Evolutionary conservation across 768 basidiomycete genomes (phyloP), one percentile per base, ranked within the genome.

Genomic region (Russula earlei): DNA sequence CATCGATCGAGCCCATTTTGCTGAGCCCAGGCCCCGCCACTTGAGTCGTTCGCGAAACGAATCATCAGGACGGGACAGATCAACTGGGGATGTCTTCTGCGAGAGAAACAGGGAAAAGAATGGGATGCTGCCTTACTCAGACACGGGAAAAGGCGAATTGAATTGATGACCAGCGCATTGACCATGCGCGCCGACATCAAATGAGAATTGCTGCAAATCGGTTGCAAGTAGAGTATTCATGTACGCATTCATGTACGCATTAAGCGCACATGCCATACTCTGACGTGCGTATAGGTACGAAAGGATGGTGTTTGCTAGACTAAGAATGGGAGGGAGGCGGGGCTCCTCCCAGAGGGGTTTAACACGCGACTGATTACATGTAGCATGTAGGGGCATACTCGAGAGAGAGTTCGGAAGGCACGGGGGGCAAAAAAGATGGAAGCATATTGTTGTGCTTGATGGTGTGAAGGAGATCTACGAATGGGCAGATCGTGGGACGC

Each of bases 151-250:
- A n/a, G n/a, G n/a, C n/a, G n/a, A n/a, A n/a, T n/a, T n/a, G 37
- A 27, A 49, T 27, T 27, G 33, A 53, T 15, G 27, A 11, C 11
- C 36, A 9, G 7, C 12, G 45, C 8, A 8, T 29, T 17, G 43
- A 31, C 10, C 29, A 31, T 7, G n/a, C 7, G 17, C 29, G 29
- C 19, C 34, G 17, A 17, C 34, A 37, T 49, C 17, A 15, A 37
- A 57, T 41, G 51, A 52, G 10, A 25, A 33, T 54, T 54, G 36
- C 24, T 34, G 49, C 29, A 41, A 47, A 41, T 57, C 52, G 56
- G 19, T 52, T 7, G 34, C 24, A 22, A 40, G 31, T 47, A 57
- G 49, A 34, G 41, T 45, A 52, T 52, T n/a, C n/a, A n/a, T n/a
- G n/a, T n/a, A n/a, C n/a, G n/a, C n/a, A n/a, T n/a, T n/a, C 51